Conservation (phyloP, 2,329 filamentous ascomycete species). For the Fusarium citri region DNA sequence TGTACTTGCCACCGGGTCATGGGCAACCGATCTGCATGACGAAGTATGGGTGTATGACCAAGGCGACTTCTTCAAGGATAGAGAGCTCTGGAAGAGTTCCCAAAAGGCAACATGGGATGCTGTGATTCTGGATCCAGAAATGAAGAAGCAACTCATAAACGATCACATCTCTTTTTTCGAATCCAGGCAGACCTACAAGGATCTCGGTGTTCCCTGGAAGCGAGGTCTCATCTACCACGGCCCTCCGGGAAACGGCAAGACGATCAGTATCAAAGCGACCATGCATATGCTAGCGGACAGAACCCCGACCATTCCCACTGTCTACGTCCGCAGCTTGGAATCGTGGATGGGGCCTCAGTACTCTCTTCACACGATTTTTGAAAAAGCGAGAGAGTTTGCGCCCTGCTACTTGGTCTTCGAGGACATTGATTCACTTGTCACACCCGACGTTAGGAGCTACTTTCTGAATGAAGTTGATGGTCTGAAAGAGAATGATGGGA, state of each 20-base stretch:
- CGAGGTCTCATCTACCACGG: slow-evolving; percentile 76
- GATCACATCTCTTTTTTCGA: slow-evolving; percentile 7
- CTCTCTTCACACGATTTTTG: slow-evolving; percentile 65
- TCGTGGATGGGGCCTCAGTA: slow-evolving; percentile 67
- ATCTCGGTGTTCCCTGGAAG: slow-evolving; percentile 72
- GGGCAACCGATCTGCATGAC: slow-evolving; percentile 2
- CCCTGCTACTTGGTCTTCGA: slow-evolving; percentile 79
- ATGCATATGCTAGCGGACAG: slow-evolving; percentile 72
- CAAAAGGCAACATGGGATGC: slow-evolving; percentile 4
- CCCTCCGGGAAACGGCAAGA: slow-evolving; percentile 74
- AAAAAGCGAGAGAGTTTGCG: slow-evolving; percentile 69
- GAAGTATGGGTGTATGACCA: slow-evolving; percentile 8
- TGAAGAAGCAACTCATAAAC: slow-evolving; percentile 1
- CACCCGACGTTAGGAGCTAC: slow-evolving; percentile 51
- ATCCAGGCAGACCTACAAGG: not conserved
- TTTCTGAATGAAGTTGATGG: slow-evolving; percentile 6
- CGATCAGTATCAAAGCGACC: slow-evolving; percentile 76
- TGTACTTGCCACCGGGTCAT: slow-evolving; percentile 1
- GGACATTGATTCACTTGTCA: slow-evolving; percentile 75
- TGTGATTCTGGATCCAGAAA: not conserved
- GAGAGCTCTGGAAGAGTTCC: not conserved
- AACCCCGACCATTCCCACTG: slow-evolving; percentile 40
- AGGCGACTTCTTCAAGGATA: not conserved
- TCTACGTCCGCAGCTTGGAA: slow-evolving; percentile 20
- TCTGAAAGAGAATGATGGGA: slow-evolving; percentile 1